Base-by-base conservation (phyloP, 2,329 filamentous ascomycete species). In the Chaetomium olivaceum region DNA sequence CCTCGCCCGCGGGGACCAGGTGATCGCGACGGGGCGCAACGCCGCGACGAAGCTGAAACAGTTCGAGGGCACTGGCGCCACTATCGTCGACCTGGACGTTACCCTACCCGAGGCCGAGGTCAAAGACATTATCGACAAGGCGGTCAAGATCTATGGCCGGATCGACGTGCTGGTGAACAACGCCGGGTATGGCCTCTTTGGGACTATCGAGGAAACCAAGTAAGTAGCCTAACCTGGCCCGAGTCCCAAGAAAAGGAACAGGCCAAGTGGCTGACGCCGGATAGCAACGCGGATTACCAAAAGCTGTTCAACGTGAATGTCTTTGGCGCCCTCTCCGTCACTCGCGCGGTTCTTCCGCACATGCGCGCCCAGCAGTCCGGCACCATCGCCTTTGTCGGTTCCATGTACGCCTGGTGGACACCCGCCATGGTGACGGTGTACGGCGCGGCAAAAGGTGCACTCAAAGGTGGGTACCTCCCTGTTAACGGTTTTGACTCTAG, bases 151-250 rank as follows among this genome's bases (percentile, higher is more conserved):
- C 57, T 64, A 62, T 36, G 71, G 71, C 4, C 46, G 66, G 3
- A 67, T 72, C 43, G 71, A 72, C 43, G 69, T 72, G 7, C 60
- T 72, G 16, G 62, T 72, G 23, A 71, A 72, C 66, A 72, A 71
- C 29, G 71, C 71, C 4, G 71, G 70, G 1, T 63, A 65, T 5
- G 51, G 62, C 31, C 23, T 67, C 52, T 63, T 58, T 33, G 59
- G 50, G 11, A 11, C 51, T 12, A 14, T 66, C 12, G 70, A 71
- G 62, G 68, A 71, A 43, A 61, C 59, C 5, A 66, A 54, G 46
- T 67, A 69, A 51, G 64, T 64, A 7, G 52, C 65, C 9, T 54
- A 67, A 25, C 69, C 27, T 33, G 1, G 16, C 27, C 27, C 27
- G 4, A 27, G 31, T 68, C 62, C 62, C 66, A 48, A 50, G 25